Base-by-base conservation (phyloP, 1,284 basidiomycete species). In the Tausonia pullulans region DNA sequence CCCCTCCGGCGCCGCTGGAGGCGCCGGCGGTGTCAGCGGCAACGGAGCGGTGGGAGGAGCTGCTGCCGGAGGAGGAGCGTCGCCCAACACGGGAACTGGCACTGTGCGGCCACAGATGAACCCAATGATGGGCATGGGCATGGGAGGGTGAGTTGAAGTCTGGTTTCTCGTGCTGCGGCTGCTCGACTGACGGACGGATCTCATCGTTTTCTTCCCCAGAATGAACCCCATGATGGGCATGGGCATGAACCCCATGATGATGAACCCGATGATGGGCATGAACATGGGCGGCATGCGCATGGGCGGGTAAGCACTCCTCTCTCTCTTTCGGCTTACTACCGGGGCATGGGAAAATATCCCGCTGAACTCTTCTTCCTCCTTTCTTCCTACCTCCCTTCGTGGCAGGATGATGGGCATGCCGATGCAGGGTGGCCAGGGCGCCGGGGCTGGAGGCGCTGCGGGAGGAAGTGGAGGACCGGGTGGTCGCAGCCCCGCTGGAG, bases 241-340 rank as follows among this genome's bases (percentile, higher is more conserved):
- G 54, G 51, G 52, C 52, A 60, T 60, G 61, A 51, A 65, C 45
- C 50, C 41, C 27, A 55, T 53, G 49, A 59, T 58, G 40, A 65
- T 65, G 63, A 16, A 43, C 27, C 51, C 51, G 57, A 65, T 56
- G 51, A 64, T 62, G 43, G 62, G 58, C 44, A 68, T 68, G 67
- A 59, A 67, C 14, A 64, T 60, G 62, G 64, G 59, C 46, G 54
- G 53, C 13, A 66, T 60, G 60, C 51, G 52, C 40, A 60, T 65
- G 64, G 27, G 27, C 27, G 60, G 64, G 48, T 50, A 41, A 46
- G 54, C 55, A 7, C 10, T 50, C 43, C 44, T 8, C 43, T n/a
- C 46, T 16, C 39, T 53, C 16, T 52, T 49, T 52, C 45, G 40
- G 27, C 16, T 53, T 16, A 10, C 54, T 13, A 3, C 52, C 40